Base-by-base conservation (phyloP, 176 grass and related monocot species). In the Bothriochloa decipiens region DNA sequence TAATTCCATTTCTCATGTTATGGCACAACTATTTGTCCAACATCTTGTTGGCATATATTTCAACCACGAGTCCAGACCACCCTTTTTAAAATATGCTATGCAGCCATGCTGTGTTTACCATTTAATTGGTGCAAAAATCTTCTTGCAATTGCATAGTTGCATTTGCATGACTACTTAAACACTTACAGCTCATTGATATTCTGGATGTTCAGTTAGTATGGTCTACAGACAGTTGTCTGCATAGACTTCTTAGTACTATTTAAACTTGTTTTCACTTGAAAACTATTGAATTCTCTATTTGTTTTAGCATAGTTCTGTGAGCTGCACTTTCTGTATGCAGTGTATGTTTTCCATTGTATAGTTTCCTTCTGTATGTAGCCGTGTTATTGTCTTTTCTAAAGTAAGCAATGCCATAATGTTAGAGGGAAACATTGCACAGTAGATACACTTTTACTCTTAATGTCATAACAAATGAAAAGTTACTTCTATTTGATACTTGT, bases 1-100 rank as follows among this genome's bases (percentile, higher is more conserved):
- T 81, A 82, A 61, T 72, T 75, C 62, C 18, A 74, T 53, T 53
- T 86, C 46, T 76, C 26, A 75, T 88, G 42, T 82, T 67, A 72
- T 37, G 70, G 77, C 40, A 20, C 5, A 62, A 47, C 42, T 55
- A 74, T 80, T 79, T 65, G 47, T 74, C 26, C 33, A 25, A 72
- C 8, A 81, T 67, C 32, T 77, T 68, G 3, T 65, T 42, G 14
- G 12, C 18, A 66, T 64, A 81, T 57, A 37, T 57, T 79, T 42
- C 29, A 27, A 81, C 52, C 3, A 73, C 72, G n/a, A n/a, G n/a
- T n/a, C n/a, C 69, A 80, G 58, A 5, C 58, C n/a, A 61, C 10
- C 47, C 43, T 74, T 46, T 46, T 81, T 55, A 61, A 49, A 79
- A 82, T 76, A 53, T n/a, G 33, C 20, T 72, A 5, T 62, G 5